Percentiles rank a stretch among this genome's conserved stretches.
These are phyloP conservation scores for Russula compacta DNA, from an alignment of 768 basidiomycete species.

Conservation along the genomic window DNA sequence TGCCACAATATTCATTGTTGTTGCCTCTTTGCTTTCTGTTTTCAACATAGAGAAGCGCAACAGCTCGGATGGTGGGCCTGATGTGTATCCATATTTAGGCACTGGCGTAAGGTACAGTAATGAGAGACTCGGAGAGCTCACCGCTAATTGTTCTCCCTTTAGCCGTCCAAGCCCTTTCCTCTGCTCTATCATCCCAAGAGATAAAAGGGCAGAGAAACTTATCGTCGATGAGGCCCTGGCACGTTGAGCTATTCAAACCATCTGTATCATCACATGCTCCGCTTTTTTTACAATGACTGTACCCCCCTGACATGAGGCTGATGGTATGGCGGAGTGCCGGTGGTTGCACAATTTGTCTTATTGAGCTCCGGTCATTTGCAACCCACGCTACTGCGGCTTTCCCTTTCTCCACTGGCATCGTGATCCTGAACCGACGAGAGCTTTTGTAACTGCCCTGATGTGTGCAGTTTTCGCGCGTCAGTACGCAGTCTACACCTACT, in stretches of 20 bases:
- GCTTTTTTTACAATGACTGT: no score
- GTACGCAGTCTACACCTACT: no score
- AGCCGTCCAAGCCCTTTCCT: slow-evolving; percentile 1
- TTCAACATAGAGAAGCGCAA: not conserved
- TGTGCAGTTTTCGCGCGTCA: no score
- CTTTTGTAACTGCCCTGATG: no score
- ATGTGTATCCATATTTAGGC: not conserved
- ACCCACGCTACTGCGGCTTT: no score
- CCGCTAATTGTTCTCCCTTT: not conserved
- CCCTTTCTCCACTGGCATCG: no score
- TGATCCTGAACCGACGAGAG: no score
- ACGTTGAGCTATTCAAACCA: not conserved
- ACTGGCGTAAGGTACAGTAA: not conserved
- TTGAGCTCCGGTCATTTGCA: no score
- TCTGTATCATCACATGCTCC: no score
- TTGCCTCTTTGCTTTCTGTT: slow-evolving; percentile 7
- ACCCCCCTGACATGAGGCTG: no score
- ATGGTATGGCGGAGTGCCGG: no score
- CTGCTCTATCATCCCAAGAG: not conserved
- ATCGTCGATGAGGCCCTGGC: not conserved
- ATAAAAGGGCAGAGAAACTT: slow-evolving; percentile 1
- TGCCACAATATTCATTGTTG: not conserved
- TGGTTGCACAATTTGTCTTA: no score
- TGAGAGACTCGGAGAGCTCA: not conserved
- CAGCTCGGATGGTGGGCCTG: not conserved